Conservation (phyloP, 2,329 filamentous ascomycete species). For the Pezicula radicicola region DNA sequence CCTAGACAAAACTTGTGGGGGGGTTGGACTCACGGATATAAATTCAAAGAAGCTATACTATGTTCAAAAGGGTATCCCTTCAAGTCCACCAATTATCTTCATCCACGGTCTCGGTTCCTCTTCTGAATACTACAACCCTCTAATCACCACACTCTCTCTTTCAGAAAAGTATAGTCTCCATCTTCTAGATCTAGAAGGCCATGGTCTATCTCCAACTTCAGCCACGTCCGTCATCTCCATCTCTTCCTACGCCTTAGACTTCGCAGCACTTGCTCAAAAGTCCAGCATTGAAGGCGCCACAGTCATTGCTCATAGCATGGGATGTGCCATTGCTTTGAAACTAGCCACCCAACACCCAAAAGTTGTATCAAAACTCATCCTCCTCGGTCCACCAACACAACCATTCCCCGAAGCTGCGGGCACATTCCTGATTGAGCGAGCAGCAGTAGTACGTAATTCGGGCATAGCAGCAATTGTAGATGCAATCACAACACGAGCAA, state of each 20-base stretch:
- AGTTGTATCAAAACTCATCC: slow-evolving; percentile 40
- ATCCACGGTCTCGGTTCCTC: slow-evolving; percentile 53
- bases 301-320: slow-evolving; percentile 49
- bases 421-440: slow-evolving; percentile 30
- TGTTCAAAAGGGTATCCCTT: slow-evolving; percentile 23
- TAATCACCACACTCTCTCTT: slow-evolving; percentile 29
- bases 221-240: slow-evolving; percentile 40
- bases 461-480: slow-evolving; percentile 43
- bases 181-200: slow-evolving; percentile 53
- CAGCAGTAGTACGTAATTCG: slow-evolving; percentile 35
- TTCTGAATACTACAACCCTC: slow-evolving; percentile 40
- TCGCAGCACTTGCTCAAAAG: slow-evolving; percentile 35
- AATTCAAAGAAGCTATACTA: slow-evolving; percentile 40
- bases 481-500: slow-evolving; percentile 32
- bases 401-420: slow-evolving; percentile 36
- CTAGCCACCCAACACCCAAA: slow-evolving; percentile 37
- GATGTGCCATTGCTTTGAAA: slow-evolving; percentile 43
- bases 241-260: slow-evolving; percentile 38
- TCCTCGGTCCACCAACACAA: slow-evolving; percentile 44
- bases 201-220: slow-evolving; percentile 49
- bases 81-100: slow-evolving; percentile 38
- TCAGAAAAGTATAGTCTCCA: slow-evolving; percentile 29
- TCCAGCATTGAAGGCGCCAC: slow-evolving; percentile 32
- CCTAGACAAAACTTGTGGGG: slow-evolving; percentile 23
- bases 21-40: slow-evolving; percentile 32